Evolutionary conservation across 2,329 filamentous ascomycete genomes (phyloP).

Genomic region (Ascochyta lentis): DNA sequence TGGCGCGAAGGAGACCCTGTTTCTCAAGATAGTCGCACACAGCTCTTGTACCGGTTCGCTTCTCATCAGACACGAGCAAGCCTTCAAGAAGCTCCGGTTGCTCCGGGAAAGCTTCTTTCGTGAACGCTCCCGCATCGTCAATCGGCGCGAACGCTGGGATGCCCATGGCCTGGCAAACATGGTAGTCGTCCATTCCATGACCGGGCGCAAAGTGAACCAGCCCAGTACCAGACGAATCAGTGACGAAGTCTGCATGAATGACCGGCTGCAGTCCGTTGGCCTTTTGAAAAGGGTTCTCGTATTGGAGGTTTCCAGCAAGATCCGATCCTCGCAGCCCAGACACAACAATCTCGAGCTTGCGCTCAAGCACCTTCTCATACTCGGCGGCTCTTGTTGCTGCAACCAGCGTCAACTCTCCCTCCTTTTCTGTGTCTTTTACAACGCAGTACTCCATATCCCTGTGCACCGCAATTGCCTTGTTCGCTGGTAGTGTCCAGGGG

Average conservation of each 20-base stretch:
- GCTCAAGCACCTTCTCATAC: slow-evolving; percentile 42
- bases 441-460: slow-evolving; percentile 76
- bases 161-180: slow-evolving; percentile 73
- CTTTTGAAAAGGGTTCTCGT: slow-evolving; percentile 73
- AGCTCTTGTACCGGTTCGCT: slow-evolving; percentile 58
- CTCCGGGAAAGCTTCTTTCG: slow-evolving; percentile 75
- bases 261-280: slow-evolving; percentile 69
- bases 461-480: slow-evolving; percentile 85
- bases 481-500: slow-evolving; percentile 95
- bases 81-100: slow-evolving; percentile 72
- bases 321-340: slow-evolving; percentile 68
- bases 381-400: slow-evolving; percentile 73
- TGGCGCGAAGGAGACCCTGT: slow-evolving; percentile 65
- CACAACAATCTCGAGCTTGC: slow-evolving; percentile 57
- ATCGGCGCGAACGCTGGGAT: slow-evolving; percentile 82
- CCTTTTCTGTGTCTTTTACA: slow-evolving; percentile 54
- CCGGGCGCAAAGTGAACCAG: slow-evolving; percentile 95
- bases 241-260: slow-evolving; percentile 87
- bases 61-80: slow-evolving; percentile 73
- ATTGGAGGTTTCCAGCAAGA: slow-evolving; percentile 67
- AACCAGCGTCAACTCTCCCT: slow-evolving; percentile 69
- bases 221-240: slow-evolving; percentile 87
- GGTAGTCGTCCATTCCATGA: slow-evolving; percentile 96
- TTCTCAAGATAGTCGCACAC: slow-evolving; percentile 72
- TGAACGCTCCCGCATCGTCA: slow-evolving; percentile 81